phyloP scores from a whole-genome alignment of 225 moss, liverwort and hornwort species.

The Marchantia paleacea region DNA sequence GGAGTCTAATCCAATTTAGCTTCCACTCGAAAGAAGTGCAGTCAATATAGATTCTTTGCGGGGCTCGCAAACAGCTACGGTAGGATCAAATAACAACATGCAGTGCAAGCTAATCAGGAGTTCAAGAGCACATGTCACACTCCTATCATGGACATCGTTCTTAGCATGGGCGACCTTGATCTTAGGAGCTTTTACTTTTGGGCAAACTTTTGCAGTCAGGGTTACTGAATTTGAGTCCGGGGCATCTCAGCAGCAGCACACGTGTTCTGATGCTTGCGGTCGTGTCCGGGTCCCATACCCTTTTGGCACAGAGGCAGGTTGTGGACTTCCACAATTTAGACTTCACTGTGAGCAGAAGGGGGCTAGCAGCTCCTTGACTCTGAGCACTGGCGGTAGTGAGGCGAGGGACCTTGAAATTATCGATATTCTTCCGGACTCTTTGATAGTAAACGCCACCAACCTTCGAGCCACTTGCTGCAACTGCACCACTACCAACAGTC shows the following conservation, averaged over 20 bases:
- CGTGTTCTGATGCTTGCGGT: conserved; percentile 32
- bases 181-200: background rate
- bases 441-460: conserved; percentile 30
- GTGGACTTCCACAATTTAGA: conserved; percentile 33
- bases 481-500: conserved; percentile 23
- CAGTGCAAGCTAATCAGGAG: background rate
- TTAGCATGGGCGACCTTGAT: background rate
- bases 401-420: conserved; percentile 12
- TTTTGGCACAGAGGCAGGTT: conserved; percentile 27
- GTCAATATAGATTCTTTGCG: background rate
- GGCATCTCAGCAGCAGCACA: background rate
- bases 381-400: background rate
- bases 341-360: conserved; percentile 20
- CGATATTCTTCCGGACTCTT: conserved; percentile 28
- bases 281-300: conserved; percentile 34
- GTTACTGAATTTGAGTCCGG: background rate
- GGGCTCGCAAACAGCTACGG: background rate
- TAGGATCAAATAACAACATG: background rate
- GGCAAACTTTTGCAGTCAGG: background rate
- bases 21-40: background rate
- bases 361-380: background rate
- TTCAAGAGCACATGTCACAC: background rate
- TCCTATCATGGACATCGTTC: background rate
- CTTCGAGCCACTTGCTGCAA: conserved; percentile 40
- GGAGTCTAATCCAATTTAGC: background rate